Conservation (phyloP, 2,329 filamentous ascomycete species). For the Hypoxylon sp. region DNA sequence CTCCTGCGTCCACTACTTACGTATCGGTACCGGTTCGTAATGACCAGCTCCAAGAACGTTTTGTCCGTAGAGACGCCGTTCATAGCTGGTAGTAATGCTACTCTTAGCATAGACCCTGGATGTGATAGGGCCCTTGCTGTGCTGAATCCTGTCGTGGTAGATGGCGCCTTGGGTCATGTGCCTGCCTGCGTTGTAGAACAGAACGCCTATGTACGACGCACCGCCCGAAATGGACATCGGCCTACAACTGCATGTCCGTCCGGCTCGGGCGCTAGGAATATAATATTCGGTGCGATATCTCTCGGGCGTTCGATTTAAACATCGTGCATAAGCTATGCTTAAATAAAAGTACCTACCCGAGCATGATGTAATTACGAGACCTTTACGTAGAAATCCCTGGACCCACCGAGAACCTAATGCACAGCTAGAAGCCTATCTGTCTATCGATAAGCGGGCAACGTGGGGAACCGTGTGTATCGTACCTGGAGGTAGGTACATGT, state of each 20-base stretch:
- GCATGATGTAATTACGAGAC: not conserved
- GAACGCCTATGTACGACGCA: no score
- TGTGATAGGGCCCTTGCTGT: not conserved
- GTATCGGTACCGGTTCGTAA: not conserved
- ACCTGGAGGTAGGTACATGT: not conserved
- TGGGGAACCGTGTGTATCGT: no score
- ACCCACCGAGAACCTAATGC: no score
- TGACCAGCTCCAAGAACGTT: not conserved
- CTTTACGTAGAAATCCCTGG: not conserved
- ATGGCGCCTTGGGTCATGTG: no score
- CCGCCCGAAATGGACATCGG: no score
- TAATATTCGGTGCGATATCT: no score
- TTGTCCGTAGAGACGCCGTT: not conserved
- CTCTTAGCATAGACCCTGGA: not conserved
- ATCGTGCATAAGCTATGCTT: no score
- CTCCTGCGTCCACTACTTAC: not conserved
- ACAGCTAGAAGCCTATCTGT: not conserved
- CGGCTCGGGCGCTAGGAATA: no score
- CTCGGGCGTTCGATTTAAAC: no score
- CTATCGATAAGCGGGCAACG: not conserved
- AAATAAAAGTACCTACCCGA: no score
- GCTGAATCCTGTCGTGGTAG: not conserved
- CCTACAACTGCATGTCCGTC: no score
- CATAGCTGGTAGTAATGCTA: not conserved
- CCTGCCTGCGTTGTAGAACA: no score